Percentiles rank a stretch among this genome's conserved stretches.
Conservation (phyloP, 805 yeast genomes). For the Schwanniomyces yamadae region DNA sequence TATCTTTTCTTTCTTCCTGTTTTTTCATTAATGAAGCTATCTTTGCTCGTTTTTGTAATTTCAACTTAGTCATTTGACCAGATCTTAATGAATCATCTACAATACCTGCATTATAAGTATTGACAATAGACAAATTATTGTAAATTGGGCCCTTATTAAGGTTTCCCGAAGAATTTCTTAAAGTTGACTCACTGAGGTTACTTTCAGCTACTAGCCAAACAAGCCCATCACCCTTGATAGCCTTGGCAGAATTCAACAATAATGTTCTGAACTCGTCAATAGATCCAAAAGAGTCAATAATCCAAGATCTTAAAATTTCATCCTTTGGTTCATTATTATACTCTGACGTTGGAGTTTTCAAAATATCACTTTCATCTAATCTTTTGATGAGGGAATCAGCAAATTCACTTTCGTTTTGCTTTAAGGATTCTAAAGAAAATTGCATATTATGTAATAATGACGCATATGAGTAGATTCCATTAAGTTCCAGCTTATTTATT, state of each 20-base stretch:
- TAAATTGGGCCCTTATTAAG: slow-evolving; percentile 9
- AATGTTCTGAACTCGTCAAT: slow-evolving; percentile 71
- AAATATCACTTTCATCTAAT: slow-evolving; percentile 30
- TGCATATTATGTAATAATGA: slow-evolving; percentile 48
- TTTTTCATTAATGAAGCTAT: slow-evolving; percentile 24
- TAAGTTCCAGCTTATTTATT: slow-evolving; percentile 45
- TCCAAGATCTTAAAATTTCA: slow-evolving; percentile 43
- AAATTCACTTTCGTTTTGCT: slow-evolving; percentile 21
- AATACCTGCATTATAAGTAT: slow-evolving; percentile 88
- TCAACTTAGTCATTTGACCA: slow-evolving; percentile 49
- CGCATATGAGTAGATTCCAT: slow-evolving; percentile 44
- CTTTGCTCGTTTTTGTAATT: slow-evolving; percentile 32
- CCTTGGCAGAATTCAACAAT: slow-evolving; percentile 63
- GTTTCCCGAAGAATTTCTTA: slow-evolving; percentile 20
- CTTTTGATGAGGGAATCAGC: slow-evolving; percentile 12
- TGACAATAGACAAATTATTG: slow-evolving; percentile 61
- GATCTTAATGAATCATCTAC: slow-evolving; percentile 63
- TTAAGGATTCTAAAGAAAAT: slow-evolving; percentile 47
- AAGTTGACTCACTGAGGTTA: slow-evolving; percentile 26
- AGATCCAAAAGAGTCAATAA: slow-evolving; percentile 69
- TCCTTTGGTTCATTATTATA: slow-evolving; percentile 35
- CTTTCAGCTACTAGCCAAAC: slow-evolving; percentile 81
- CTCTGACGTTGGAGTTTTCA: slow-evolving; percentile 44
- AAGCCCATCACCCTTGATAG: slow-evolving; percentile 84
- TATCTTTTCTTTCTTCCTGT: slow-evolving; percentile 20